Evolutionary conservation across 805 yeast species (phyloP).

Genomic region (Komagataella populi): DNA sequence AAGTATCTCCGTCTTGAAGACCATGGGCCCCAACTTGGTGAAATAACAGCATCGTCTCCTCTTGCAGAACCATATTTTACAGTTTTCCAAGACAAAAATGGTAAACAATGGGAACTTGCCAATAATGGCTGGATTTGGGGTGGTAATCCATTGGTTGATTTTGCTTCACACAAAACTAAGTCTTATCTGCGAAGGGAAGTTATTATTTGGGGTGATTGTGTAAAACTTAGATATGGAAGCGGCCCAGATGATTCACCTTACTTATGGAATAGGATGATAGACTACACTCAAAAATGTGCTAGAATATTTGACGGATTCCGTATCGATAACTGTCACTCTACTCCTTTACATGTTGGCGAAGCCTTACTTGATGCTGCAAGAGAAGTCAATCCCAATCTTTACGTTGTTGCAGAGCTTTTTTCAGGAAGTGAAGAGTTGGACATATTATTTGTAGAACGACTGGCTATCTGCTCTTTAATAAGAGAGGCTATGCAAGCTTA

Average conservation of each 20-base stretch:
- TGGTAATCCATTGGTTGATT: constrained; percentile 86
- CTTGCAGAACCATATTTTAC: constrained; percentile 85
- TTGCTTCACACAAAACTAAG: constrained; percentile 68
- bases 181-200: constrained; percentile 87
- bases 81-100: constrained; percentile 38
- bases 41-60: constrained; percentile 40
- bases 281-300: constrained; percentile 64
- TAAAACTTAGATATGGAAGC: constrained; percentile 76
- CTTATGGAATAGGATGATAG: constrained; percentile 79
- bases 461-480: constrained; percentile 79
- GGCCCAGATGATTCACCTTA: constrained; percentile 75
- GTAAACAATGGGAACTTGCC: constrained; percentile 60
- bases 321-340: constrained; percentile 91
- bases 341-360: constrained; percentile 93
- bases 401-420: constrained; percentile 89
- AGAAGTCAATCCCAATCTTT: constrained; percentile 66
- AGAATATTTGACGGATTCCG: constrained; percentile 73
- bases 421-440: constrained; percentile 89
- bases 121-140: constrained; percentile 99
- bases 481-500: constrained; percentile 98
- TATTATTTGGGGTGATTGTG: constrained; percentile 96
- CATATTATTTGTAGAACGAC: constrained; percentile 76
- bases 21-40: constrained; percentile 74
- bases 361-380: constrained; percentile 81
- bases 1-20: constrained; percentile 64